Evolutionary conservation across 148 eudicot genomes (phyloP).

Genomic region (Rheum nobile): DNA sequence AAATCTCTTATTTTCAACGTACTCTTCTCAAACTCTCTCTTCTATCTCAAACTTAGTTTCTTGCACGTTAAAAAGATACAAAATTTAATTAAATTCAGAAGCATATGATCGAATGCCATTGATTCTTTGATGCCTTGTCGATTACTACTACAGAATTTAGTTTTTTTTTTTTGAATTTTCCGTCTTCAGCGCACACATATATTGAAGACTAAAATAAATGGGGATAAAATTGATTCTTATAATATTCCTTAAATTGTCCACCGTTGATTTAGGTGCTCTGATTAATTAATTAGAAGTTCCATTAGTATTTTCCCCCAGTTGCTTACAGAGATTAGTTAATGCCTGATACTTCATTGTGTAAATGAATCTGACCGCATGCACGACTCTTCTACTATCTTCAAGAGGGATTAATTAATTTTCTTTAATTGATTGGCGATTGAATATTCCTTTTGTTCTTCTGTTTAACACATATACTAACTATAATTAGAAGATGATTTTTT

Average conservation of each 20-base stretch:
- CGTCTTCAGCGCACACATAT: not conserved
- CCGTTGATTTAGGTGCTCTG: not conserved
- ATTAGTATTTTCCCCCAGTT: not conserved
- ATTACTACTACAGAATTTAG: too few species aligned
- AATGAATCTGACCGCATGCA: not conserved
- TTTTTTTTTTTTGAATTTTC: not conserved
- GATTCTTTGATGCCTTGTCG: not conserved
- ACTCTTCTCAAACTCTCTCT: conserved; percentile 4
- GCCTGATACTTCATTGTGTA: not conserved
- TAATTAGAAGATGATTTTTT: too few species aligned
- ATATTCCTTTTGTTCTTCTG: too few species aligned
- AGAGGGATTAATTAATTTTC: not conserved
- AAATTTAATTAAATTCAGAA: not conserved
- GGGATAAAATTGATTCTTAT: not conserved
- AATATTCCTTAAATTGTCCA: not conserved
- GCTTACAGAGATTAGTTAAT: not conserved
- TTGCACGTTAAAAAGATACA: not conserved
- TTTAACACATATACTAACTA: too few species aligned
- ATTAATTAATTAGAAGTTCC: not conserved
- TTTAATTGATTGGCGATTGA: not conserved
- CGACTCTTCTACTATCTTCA: not conserved
- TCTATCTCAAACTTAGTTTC: not conserved
- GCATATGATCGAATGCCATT: not conserved
- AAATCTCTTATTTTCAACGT: conserved; percentile 79
- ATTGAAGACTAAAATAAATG: too few species aligned